Evolutionary conservation across 176 grass and related monocot genomes (phyloP), one percentile per base, ranked within the genome.

Genomic region (Carex littledalei): DNA sequence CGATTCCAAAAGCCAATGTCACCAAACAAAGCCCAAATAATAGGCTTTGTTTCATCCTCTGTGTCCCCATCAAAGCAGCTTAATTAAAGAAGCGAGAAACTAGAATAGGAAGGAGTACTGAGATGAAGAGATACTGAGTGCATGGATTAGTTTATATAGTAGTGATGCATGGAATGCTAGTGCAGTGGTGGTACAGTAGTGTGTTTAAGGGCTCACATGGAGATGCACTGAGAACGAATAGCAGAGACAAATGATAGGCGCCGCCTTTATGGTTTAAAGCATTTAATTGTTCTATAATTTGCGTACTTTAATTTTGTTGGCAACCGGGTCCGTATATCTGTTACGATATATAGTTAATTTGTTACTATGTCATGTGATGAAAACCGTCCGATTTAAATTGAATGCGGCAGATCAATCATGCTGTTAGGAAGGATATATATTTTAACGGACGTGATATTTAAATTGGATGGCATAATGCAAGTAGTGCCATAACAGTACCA

Each of bases 11-110:
- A 9, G 31, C 54, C 29, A 81, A 61, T 41, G 59, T 20, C 31
- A 63, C 21, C 55, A 81, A 32, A 63, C 79, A 81, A 43, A 81
- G 79, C 29, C 79, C 79, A 61, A 81, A 81, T 16, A 81, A 63
- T 13, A 81, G 57, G 57, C 79, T 45, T 63, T 81, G 79, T 12
- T 63, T 81, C 18, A 22, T 3, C 57, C 56, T 43, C 37, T n/a
- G 32, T 47, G 32, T 37, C 79, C 79, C 79, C 79, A 81, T 81
- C 56, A 81, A 18, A 56, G 8, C 4, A 17, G 32, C 66, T 65
- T 65, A 26, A 64, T 29, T 64, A 65, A 29, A 31, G 24, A 65
- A 65, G 8, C 63, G 1, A 13, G 62, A 65, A 65, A 32, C 10
- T 65, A 14, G 63, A 5, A 6, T 31, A 34, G 26, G 60, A 18